Evolutionary conservation across 768 basidiomycete genomes (phyloP).

Genomic region (Naganishia kalamii): DNA sequence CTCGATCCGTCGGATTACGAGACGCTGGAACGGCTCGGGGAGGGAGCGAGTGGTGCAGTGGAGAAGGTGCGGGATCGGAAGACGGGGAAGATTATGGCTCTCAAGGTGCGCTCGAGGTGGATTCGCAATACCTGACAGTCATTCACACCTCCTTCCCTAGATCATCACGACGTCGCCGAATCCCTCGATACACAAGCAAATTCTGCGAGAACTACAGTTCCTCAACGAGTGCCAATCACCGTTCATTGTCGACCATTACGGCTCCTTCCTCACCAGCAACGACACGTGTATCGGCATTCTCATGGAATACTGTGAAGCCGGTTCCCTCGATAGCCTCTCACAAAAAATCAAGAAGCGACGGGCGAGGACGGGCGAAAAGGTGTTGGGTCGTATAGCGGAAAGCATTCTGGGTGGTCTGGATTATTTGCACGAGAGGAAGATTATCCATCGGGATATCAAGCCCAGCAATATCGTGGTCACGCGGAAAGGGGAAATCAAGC

Average conservation of each 20-base stretch:
- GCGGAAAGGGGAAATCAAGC: slow-evolving; percentile 42
- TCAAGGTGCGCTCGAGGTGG: slow-evolving; percentile 39
- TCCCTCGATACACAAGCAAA: slow-evolving; percentile 47
- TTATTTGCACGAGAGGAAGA: slow-evolving; percentile 45
- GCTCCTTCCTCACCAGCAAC: slow-evolving; percentile 45
- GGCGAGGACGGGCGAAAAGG: slow-evolving; percentile 44
- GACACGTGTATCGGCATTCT: slow-evolving; percentile 45
- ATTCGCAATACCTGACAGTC: not conserved
- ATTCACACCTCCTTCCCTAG: slow-evolving; percentile 23
- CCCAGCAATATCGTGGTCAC: slow-evolving; percentile 48
- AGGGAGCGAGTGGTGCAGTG: slow-evolving; percentile 46
- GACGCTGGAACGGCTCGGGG: slow-evolving; percentile 38
- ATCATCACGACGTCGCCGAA: slow-evolving; percentile 46
- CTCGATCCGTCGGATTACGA: slow-evolving; percentile 36
- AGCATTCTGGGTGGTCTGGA: slow-evolving; percentile 45
- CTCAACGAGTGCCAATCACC: slow-evolving; percentile 46
- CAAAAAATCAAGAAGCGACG: slow-evolving; percentile 36
- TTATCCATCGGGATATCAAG: slow-evolving; percentile 48
- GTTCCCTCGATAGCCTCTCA: slow-evolving; percentile 42
- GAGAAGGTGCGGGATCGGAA: slow-evolving; percentile 39
- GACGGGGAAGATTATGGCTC: slow-evolving; percentile 45
- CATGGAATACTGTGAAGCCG: slow-evolving; percentile 48
- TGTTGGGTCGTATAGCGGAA: slow-evolving; percentile 44
- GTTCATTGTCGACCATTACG: slow-evolving; percentile 47
- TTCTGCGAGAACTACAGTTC: slow-evolving; percentile 46